Evolutionary conservation across 495 filamentous ascomycete genomes (phyloP).

Genomic region (Podospora pseudoanserina): DNA sequence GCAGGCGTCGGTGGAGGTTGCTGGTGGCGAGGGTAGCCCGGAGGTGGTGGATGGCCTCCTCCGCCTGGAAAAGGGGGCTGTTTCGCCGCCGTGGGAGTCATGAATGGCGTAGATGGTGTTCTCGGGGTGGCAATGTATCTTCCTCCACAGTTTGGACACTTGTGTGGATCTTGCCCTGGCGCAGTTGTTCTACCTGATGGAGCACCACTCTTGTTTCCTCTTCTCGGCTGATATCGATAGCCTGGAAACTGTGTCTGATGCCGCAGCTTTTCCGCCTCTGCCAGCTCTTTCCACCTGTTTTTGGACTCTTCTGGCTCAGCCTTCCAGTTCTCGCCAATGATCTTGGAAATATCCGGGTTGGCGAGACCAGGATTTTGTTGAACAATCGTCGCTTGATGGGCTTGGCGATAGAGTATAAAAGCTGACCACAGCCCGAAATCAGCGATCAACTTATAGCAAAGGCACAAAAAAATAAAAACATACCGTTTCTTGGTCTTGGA

Average conservation of each 20-base stretch:
- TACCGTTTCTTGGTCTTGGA: conserved; percentile 92
- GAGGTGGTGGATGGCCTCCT: conserved; percentile 24
- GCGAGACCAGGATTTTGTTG: conserved; percentile 80
- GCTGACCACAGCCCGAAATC: conserved; percentile 49
- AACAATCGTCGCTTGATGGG: conserved; percentile 79
- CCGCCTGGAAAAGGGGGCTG: conserved; percentile 32
- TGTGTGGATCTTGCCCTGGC: conserved; percentile 42
- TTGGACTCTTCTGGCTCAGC: conserved; percentile 70
- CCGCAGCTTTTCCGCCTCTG: conserved; percentile 90
- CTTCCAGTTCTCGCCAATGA: conserved; percentile 92
- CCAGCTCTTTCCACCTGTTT: conserved; percentile 81
- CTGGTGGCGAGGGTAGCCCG: conserved; percentile 13
- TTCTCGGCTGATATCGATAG: conserved; percentile 89
- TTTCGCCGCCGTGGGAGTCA: conserved; percentile 30
- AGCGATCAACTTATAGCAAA: not conserved
- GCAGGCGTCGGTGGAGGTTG: not conserved
- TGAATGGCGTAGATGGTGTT: conserved; percentile 51
- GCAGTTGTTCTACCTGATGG: conserved; percentile 30
- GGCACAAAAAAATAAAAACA: conserved; percentile 30
- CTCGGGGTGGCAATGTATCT: conserved; percentile 57
- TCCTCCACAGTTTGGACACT: conserved; percentile 62
- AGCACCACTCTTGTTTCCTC: conserved; percentile 50
- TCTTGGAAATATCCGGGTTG: conserved; percentile 97
- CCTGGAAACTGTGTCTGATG: conserved; percentile 89
- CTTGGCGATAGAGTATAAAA: conserved; percentile 96